phyloP scores from a whole-genome alignment of 148 eudicot genomes.

The Heliosperma pusillum region DNA sequence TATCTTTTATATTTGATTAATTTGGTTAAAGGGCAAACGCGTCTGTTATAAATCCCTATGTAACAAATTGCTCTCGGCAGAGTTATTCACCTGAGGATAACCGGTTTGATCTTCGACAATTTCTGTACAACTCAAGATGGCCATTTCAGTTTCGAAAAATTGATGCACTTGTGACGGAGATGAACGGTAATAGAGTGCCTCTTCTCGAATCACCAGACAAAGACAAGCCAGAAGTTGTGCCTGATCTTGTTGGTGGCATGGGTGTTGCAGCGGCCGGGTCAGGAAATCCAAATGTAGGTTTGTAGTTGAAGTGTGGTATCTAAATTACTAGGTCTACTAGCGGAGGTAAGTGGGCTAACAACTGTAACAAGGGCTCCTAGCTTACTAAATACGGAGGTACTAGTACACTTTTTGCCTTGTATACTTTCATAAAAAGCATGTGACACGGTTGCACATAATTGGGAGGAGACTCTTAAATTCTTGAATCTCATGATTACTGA shows the following conservation, averaged over 20 bases:
- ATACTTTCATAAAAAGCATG: background rate
- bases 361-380: background rate
- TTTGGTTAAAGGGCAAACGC: background rate
- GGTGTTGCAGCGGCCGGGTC: constrained; percentile 85
- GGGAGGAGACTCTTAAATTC: no score
- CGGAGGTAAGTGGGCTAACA: background rate
- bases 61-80: constrained; percentile 32
- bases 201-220: constrained; percentile 26
- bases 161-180: constrained; percentile 62
- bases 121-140: constrained; percentile 88
- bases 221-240: constrained; percentile 25
- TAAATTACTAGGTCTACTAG: background rate
- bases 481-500: no score
- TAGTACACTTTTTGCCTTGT: background rate
- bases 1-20: constrained; percentile 23
- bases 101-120: constrained; percentile 92
- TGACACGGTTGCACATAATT: background rate
- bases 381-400: no score
- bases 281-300: constrained; percentile 73
- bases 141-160: constrained; percentile 88
- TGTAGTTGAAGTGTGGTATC: constrained; percentile 21
- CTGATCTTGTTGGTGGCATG: constrained; percentile 56
- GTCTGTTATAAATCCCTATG: background rate
- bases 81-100: constrained; percentile 97
- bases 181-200: constrained; percentile 45